Base-by-base conservation (phyloP, 78 protist species). In the Creolimax fragrantissima region DNA sequence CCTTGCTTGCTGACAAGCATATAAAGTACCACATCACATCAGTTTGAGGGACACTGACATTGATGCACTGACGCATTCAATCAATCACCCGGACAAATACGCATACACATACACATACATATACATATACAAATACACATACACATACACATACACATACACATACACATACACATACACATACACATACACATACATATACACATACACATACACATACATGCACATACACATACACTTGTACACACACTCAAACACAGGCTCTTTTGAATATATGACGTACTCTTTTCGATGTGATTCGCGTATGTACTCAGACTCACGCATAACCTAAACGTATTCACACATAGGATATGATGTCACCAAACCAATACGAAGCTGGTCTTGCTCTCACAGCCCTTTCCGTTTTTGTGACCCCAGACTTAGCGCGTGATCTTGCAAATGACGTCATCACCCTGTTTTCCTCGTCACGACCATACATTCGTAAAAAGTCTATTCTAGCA, bases 351-450 rank as follows among this genome's bases (percentile, higher is more conserved):
- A 88, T 98, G 83, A 5, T 89, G 6, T 58, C 94, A 45, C 41
- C 90, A 1, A 96, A 96, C 84, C 97, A 88, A 92, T 97, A 58
- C 45, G 99, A 97, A 32, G 94, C 94, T 0, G 98, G 97, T 3
- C 17, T 97, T 0, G 99, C 99, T 6, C 84, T 97, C 37, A 95
- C 89, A 84, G 96, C 97, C 86, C 93, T 98, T 24, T 45, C 97
- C 17, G 96, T 94, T 90, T 93, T 97, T 45, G 95, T 97, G 85
- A 97, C 96, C 42, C 93, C 97, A 4, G 99, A 97, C 81, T 91
- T 98, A 17, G 99, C 98, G 11, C 81, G 96, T 6, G 98, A 97
- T 32, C 89, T 98, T 5, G 97, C 96, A 74, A 92, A 96, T 83
- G 99, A 98, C 44, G 42, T 98, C 17, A 88, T 96, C 88, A 58